A percentile compares a stretch with the other conserved stretches of the same genome.
Conservation (phyloP, 1,139 yeast species). For the Saccharomycopsis hybrid region DNA sequence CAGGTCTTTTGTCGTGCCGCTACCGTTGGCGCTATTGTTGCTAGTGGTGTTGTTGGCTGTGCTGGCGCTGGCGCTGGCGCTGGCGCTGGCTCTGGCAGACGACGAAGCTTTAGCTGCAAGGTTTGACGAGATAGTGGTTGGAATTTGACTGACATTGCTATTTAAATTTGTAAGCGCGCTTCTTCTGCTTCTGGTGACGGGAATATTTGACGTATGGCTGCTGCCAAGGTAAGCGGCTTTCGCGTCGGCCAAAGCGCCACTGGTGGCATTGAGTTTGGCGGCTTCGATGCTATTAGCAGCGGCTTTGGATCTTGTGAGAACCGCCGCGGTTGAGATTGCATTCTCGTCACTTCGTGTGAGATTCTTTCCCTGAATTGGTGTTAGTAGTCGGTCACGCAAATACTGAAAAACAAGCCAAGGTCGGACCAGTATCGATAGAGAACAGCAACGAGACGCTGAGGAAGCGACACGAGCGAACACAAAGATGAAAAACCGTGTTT, state of each 20-base stretch:
- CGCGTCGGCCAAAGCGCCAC: neutral
- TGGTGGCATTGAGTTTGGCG: neutral
- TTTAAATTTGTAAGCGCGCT: conserved; percentile 12
- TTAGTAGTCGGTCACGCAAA: neutral
- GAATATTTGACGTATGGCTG: neutral
- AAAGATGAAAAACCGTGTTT: neutral
- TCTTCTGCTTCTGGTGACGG: conserved; percentile 1
- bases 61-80: neutral
- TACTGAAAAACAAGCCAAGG: neutral
- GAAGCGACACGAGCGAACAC: neutral
- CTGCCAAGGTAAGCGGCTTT: neutral
- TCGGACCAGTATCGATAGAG: neutral
- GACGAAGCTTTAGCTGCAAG: no score
- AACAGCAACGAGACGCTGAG: neutral
- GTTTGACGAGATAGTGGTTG: no score
- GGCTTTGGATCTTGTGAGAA: conserved; percentile 2
- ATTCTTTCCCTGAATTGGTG: conserved; percentile 8
- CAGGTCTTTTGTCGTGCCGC: neutral
- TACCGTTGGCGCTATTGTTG: neutral
- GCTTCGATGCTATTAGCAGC: neutral
- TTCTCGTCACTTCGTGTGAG: conserved; percentile 10
- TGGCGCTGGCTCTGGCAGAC: no score
- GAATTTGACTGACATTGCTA: conserved; percentile 5
- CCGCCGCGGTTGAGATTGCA: neutral
- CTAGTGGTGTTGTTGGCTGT: neutral